Evolutionary conservation across 306 rosid species (phyloP), one percentile per base, ranked within the genome.

Genomic region (Medicago ruthenica): DNA sequence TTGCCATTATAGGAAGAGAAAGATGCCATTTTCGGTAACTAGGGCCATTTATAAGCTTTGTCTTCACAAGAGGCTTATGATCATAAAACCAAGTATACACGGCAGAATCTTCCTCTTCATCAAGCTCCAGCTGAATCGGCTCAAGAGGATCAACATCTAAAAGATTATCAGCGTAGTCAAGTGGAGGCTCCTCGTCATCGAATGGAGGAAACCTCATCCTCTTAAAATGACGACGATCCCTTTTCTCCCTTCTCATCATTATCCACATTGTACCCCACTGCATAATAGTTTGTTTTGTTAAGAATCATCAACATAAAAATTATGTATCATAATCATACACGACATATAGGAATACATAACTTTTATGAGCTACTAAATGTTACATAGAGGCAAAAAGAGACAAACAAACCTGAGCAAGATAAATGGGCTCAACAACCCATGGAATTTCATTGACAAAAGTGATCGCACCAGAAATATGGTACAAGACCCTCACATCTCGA

Each of bases 181-280:
- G 77, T 3, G 99, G 99, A 80, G 99, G 99, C 73, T 96, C 99
- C 80, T 96, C 99, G 1, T 96, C 99, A 79, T 96, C 99, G 82
- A 96, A 92, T 31, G 99, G 99, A n/a, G 99, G 99, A 82, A 96
- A 96, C 47, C 99, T 87, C 99, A 96, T 96, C 75, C 99, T 86
- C 87, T 96, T 96, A 87, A 96, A 96, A 82, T 96, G 99, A 3
- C 99, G 89, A 39, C 98, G 97, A 66, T 96, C 99, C 85, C 99
- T 92, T 87, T 95, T 96, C 88, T 96, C 99, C 82, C 99, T 96
- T 86, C 99, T 84, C 99, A 96, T 96, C 99, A 96, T 96, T 67
- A 96, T 96, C 99, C 99, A 96, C 99, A 96, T 96, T 0, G 93
- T 78, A 81, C 99, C 99, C 99, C 99, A 96, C 99, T 96, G 86